Conservation (phyloP, 108 stramenopile genomes). For the Stephanodiscus minutulus region DNA sequence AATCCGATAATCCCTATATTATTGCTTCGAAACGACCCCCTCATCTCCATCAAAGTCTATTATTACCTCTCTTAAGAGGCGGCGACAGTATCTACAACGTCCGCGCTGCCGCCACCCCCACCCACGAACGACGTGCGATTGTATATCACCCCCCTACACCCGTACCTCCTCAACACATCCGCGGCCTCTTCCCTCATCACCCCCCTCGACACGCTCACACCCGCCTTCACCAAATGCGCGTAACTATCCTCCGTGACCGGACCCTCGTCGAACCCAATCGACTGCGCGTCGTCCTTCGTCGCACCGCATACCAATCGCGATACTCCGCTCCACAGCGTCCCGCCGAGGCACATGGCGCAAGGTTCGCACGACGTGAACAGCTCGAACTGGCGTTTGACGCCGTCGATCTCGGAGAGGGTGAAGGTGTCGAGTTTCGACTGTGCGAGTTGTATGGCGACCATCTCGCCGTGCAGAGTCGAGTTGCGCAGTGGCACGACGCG, state of each 20-base stretch:
- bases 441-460: conserved; percentile 84
- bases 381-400: conserved; percentile 52
- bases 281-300: conserved; percentile 79
- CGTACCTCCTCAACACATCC: conserved; percentile 67
- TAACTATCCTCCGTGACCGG: conserved; percentile 84
- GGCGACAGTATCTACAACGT: too few species aligned
- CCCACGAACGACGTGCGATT: conserved; percentile 47
- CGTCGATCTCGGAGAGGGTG: conserved; percentile 45
- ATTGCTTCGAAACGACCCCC: too few species aligned
- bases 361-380: conserved; percentile 86
- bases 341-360: conserved; percentile 85
- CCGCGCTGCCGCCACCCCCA: too few species aligned
- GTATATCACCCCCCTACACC: conserved; percentile 70
- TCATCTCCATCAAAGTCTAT: too few species aligned
- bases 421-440: conserved; percentile 62
- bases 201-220: conserved; percentile 59
- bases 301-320: conserved; percentile 77
- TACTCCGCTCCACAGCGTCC: conserved; percentile 85
- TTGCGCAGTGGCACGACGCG: conserved; percentile 77
- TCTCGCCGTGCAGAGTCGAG: conserved; percentile 87
- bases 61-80: too few species aligned
- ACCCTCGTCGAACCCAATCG: conserved; percentile 89
- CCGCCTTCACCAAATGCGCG: conserved; percentile 64
- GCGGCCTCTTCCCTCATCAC: conserved; percentile 75
- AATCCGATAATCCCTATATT: too few species aligned